Evolutionary conservation across 257 asterid species (phyloP), one percentile per base, ranked within the genome.

Genomic region (Plantago major): DNA sequence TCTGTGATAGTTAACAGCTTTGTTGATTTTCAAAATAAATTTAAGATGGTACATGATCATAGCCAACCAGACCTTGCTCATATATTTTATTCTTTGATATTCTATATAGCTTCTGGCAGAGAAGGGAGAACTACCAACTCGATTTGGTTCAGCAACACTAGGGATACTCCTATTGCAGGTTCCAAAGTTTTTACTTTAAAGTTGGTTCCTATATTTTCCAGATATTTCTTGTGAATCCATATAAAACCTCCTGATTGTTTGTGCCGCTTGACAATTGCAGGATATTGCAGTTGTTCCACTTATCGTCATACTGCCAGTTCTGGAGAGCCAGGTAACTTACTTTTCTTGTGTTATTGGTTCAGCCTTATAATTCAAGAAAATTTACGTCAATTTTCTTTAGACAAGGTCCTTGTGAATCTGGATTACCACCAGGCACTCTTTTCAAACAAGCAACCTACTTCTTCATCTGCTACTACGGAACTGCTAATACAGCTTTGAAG

Each of bases 221-320:
- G 42, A 48, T 46, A 40, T 64, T 33, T 60, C 33, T 72, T 55
- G 53, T 46, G 55, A 11, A 69, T 44, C 40, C 13, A 37, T 53
- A 19, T 10, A 19, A 28, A 53, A 5, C 40, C 42, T 4, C 5
- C 58, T 12, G 10, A 26, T 58, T 66, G 44, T 51, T 54, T 46
- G 54, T 42, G 9, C 50, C 62, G 49, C 68, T 71, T 79, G 76
- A 71, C 78, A 58, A 78, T 77, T 71, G 77, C 94, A 93, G 97
- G 99, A 93, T 72, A 93, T 93, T 68, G 99, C 97, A 58, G 97
- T 93, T 63, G 99, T 93, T 75, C 97, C 97, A 10, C 97, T 93
- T 73, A 81, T 93, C 67, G 99, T 93, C 83, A 76, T 93, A 79
- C 81, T 93, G 42, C 99, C 99, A 3, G 96, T 93, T 75, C 71